These are phyloP conservation scores for Calamus simplicifolius DNA, from an alignment of 176 grass and related monocot genomes.

Conservation along the genomic window DNA sequence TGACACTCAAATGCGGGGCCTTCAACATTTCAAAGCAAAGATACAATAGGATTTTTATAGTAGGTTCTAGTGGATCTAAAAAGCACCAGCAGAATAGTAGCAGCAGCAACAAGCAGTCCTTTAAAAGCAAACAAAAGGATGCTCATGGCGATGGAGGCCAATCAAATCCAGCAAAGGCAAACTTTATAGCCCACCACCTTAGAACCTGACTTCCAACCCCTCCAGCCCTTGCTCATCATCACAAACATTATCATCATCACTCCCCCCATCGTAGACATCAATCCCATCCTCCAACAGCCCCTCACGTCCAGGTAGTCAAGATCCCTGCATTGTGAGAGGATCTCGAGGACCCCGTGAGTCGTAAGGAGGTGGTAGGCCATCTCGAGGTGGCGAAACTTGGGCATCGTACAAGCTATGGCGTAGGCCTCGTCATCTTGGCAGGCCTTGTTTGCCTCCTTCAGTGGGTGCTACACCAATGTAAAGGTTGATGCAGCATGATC, in stretches of 20 bases:
- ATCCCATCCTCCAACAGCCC: conserved; percentile 68
- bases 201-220: conserved; percentile 82
- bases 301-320: conserved; percentile 77
- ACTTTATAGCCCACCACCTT: conserved; percentile 55
- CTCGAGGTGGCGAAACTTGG: conserved; percentile 70
- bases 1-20: conserved; percentile 38
- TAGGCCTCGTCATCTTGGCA: conserved; percentile 86
- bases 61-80: conserved; percentile 1
- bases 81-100: conserved; percentile 5
- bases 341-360: conserved; percentile 50
- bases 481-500: too few species aligned
- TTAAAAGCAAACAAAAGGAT: conserved; percentile 3
- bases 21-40: conserved; percentile 15
- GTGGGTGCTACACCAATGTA: too few species aligned
- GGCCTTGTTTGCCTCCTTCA: conserved; percentile 47
- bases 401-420: conserved; percentile 78
- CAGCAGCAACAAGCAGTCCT: background rate
- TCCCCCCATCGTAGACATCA: conserved; percentile 34
- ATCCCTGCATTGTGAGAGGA: conserved; percentile 58
- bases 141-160: conserved; percentile 86
- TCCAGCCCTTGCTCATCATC: conserved; percentile 61
- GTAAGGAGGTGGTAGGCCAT: conserved; percentile 65
- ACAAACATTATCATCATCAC: conserved; percentile 76
- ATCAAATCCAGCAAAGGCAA: conserved; percentile 55
- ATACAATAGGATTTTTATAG: conserved; percentile 16